phyloP scores from a whole-genome alignment of 169 alveolate species.

The Eimeria acervulina region DNA sequence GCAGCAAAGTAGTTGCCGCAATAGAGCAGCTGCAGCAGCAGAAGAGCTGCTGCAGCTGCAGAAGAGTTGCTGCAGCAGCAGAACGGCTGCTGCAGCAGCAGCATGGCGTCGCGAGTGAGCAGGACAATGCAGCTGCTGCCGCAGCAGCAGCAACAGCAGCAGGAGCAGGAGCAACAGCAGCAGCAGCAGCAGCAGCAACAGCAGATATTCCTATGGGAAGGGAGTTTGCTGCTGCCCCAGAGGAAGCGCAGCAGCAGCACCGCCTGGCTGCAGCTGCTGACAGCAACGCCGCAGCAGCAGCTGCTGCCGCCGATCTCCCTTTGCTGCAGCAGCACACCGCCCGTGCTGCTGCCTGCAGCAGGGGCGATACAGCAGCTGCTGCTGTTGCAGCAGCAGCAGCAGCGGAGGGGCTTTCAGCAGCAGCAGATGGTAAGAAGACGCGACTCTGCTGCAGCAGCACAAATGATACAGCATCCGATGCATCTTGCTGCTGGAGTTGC shows the following conservation, averaged over 20 bases:
- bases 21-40: no score
- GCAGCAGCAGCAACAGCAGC: constrained; percentile 42
- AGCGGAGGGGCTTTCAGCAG: neutral
- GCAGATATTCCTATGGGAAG: no score
- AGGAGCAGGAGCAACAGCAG: neutral
- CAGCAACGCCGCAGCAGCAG: neutral
- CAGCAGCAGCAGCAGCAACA: no score
- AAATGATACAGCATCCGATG: neutral
- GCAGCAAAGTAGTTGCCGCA: no score
- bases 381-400: neutral
- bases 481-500: neutral
- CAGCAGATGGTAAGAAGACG: neutral
- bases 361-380: no score
- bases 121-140: neutral
- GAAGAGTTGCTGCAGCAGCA: neutral
- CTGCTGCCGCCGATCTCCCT: neutral
- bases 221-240: no score
- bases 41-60: neutral
- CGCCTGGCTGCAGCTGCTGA: neutral
- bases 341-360: neutral
- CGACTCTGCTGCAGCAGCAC: neutral
- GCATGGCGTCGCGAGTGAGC: neutral
- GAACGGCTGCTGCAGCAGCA: no score
- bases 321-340: neutral
- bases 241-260: no score